These are phyloP conservation scores for Elymus sibiricus DNA, from an alignment of 176 grass and related monocot species.

Conservation along the genomic window DNA sequence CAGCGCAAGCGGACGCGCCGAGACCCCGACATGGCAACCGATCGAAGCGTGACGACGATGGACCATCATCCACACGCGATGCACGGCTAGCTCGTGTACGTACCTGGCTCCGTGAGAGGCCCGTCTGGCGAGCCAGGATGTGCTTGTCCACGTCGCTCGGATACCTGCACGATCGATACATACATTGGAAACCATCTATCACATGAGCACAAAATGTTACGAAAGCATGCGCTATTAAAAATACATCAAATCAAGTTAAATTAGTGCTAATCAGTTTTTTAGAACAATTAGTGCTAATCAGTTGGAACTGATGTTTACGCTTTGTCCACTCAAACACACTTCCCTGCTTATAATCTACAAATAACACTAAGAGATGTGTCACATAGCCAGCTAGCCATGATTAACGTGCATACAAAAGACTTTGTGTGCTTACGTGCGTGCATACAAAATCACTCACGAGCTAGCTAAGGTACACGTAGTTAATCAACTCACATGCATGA, in stretches of 20 bases:
- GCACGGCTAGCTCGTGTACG: not conserved
- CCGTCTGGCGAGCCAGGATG: slow-evolving; percentile 90
- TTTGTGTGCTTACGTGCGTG: not conserved
- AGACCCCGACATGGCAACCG: slow-evolving; percentile 49
- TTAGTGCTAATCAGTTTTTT: too few relatives aligned
- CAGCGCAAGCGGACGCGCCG: slow-evolving; percentile 26
- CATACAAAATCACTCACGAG: not conserved
- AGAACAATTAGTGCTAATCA: not conserved
- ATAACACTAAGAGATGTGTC: not conserved
- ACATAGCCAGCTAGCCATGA: not conserved
- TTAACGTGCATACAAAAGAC: not conserved
- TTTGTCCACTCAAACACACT: not conserved
- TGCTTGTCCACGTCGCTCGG: slow-evolving; percentile 96
- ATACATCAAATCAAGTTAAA: too few relatives aligned
- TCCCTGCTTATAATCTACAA: not conserved
- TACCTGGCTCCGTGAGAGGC: slow-evolving; percentile 94
- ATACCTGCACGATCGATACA: slow-evolving; percentile 49
- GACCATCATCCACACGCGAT: slow-evolving; percentile 16
- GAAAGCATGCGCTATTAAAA: not conserved
- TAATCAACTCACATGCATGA: not conserved
- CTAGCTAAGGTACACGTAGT: not conserved
- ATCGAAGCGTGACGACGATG: slow-evolving; percentile 28
- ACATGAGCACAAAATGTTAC: slow-evolving; percentile 5
- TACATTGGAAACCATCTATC: not conserved
- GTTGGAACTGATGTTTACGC: not conserved